A percentile compares a stretch with the other conserved stretches of the same genome.
phyloP scores from a whole-genome alignment of 768 basidiomycete species.

The Strobilomyces confusus region DNA sequence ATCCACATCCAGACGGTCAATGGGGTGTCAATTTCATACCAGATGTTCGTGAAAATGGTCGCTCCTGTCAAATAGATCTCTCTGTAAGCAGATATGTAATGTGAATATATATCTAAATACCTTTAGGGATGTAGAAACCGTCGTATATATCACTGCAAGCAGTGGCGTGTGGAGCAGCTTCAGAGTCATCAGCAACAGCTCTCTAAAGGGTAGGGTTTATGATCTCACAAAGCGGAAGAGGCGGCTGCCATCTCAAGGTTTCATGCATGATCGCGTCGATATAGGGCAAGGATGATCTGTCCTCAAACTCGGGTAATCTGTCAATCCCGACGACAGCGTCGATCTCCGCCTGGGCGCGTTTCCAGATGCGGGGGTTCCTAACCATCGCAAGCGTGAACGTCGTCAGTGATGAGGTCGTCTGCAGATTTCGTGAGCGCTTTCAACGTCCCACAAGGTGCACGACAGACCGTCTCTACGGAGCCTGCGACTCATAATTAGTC shows the following conservation, averaged over 20 bases:
- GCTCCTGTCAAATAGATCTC: constrained; percentile 4
- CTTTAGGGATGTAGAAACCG: constrained; percentile 50
- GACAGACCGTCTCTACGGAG: constrained; percentile 15
- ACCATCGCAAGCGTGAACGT: constrained; percentile 15
- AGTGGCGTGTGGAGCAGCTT: constrained; percentile 17
- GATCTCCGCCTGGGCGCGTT: constrained; percentile 10
- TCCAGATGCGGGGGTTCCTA: constrained; percentile 8
- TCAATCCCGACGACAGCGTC: constrained; percentile 5
- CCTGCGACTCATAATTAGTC: neutral
- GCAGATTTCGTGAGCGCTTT: neutral
- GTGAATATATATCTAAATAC: constrained; percentile 12
- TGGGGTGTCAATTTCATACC: constrained; percentile 1
- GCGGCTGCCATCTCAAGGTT: constrained; percentile 12
- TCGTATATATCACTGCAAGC: constrained; percentile 39
- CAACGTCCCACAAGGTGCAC: neutral
- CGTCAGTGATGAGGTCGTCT: neutral
- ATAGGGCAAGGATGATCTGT: constrained; percentile 8
- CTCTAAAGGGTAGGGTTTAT: neutral
- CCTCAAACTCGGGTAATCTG: constrained; percentile 7
- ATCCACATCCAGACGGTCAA: neutral
- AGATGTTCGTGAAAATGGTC: constrained; percentile 10
- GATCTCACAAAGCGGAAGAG: constrained; percentile 1
- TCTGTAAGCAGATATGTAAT: neutral
- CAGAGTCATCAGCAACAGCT: neutral
- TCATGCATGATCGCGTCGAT: constrained; percentile 12